Base-by-base conservation (phyloP, 805 yeast genomes). In the Candida maris region DNA sequence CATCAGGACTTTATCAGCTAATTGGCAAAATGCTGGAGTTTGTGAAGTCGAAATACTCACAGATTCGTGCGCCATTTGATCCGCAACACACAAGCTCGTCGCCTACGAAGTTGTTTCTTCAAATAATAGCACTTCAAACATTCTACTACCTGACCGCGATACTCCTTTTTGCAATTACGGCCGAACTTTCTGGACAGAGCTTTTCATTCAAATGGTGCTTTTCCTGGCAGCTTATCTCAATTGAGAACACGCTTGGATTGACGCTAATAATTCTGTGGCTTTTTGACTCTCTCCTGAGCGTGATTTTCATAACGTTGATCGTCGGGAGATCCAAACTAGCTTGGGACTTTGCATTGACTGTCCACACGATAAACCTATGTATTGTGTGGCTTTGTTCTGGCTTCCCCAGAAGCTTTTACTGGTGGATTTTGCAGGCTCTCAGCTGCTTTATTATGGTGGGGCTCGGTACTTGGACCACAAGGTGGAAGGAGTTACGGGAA, bases 261-360 rank as follows among this genome's bases (percentile, higher is more conserved):
- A 78, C 85, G 0, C 61, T 91, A 28, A 73, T 81, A 23, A 57
- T 75, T 6, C 59, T 89, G 38, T 91, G 97, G 97, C 65, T 91
- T 12, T 59, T 87, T 33, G 95, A 85, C 56, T 71, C 96, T 0
- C 68, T 93, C 29, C 65, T 93, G 27, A 82, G 95, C 48, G 96
- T 88, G 1, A 59, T 86, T 8, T 87, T 86, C 54, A 79, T 91
- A 54, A 86, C 95, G 1, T 62, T 89, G 2, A 79, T 91, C 19
- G 96, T 91, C 9, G 96, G 97, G 0, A 69, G 97, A 39, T 84
- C 95, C 27, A 93, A 91, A 58, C 65, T 91, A 33, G 97, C 97
- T 0, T 84, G 96, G 84, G 98, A 91, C 62, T 91, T 93, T 65
- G 96, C 96, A 8, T 55, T 91, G n/a, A 93, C 98, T 0, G 77